A percentile compares a stretch with the other conserved stretches of the same genome.
These are phyloP conservation scores for Thielaviopsis populi DNA, from an alignment of 2,329 filamentous ascomycete genomes.

Conservation along the genomic window DNA sequence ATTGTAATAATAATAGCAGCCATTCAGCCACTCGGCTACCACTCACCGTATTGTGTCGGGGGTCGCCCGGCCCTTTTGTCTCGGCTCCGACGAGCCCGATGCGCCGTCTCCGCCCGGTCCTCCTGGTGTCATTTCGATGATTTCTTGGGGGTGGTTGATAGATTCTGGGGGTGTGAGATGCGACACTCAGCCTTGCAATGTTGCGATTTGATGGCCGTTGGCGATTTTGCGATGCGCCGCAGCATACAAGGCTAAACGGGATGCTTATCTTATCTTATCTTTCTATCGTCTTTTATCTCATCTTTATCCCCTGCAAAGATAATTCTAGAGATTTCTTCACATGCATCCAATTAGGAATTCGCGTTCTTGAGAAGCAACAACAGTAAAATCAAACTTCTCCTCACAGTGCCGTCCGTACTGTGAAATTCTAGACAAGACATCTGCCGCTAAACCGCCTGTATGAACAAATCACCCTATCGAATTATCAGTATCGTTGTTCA, in stretches of 20 bases:
- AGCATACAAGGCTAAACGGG: not conserved
- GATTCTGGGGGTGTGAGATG: not conserved
- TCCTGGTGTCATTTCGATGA: constrained; percentile 10
- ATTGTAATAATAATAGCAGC: too few relatives aligned
- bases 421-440: not conserved
- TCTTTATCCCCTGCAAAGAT: not conserved
- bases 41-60: constrained; percentile 65
- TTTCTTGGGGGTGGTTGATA: not conserved
- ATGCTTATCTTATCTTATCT: not conserved
- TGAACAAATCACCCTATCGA: too few relatives aligned
- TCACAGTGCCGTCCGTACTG: not conserved
- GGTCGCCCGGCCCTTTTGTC: constrained; percentile 68
- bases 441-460: too few relatives aligned
- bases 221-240: constrained; percentile 4
- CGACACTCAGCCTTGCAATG: not conserved
- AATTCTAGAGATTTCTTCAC: not conserved
- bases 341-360: not conserved
- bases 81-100: constrained; percentile 42
- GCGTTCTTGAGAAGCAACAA: not conserved
- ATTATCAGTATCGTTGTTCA: too few relatives aligned
- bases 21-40: not conserved
- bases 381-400: not conserved
- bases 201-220: not conserved
- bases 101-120: constrained; percentile 33
- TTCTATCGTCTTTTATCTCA: not conserved